A percentile compares a stretch with the other conserved stretches of the same genome.
Conservation (phyloP, 331 rosid genomes). For the Ulmus americana region DNA sequence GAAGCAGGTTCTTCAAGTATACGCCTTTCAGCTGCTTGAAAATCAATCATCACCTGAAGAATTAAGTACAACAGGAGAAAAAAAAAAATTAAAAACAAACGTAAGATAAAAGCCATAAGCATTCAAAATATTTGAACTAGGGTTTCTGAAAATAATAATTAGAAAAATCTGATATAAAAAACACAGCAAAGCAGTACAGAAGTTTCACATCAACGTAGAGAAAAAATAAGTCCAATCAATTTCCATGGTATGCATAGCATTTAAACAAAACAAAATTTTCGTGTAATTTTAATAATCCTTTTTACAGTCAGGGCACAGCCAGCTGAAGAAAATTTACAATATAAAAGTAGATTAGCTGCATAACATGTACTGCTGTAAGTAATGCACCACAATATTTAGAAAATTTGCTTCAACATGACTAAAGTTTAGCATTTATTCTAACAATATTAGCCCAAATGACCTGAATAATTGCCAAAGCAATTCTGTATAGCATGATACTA, state of each 20-base stretch:
- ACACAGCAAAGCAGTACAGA: neutral
- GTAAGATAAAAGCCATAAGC: neutral
- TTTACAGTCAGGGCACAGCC: neutral
- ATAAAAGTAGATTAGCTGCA: neutral
- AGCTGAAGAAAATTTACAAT: neutral
- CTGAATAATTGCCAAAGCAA: conserved; percentile 92
- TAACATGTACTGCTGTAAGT: neutral
- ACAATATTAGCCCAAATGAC: conserved; percentile 30
- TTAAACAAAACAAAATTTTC: neutral
- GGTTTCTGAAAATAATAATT: conserved; percentile 3
- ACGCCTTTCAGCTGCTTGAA: conserved; percentile 93
- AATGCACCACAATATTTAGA: neutral
- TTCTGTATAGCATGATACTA: conserved; percentile 92
- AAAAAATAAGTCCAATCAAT: neutral
- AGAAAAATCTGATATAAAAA: neutral
- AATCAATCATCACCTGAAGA: conserved; percentile 91
- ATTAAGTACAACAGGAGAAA: neutral
- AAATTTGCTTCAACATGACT: conserved; percentile 6
- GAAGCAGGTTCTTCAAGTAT: conserved; percentile 91
- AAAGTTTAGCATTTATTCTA: conserved; percentile 9
- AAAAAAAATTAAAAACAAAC: neutral
- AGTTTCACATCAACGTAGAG: neutral
- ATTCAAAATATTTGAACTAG: neutral
- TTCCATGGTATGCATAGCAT: neutral
- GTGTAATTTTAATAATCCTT: neutral